Percentiles rank a stretch among this genome's conserved stretches.
phyloP scores from a whole-genome alignment of 768 basidiomycete species.

The Artomyces pyxidatus region DNA sequence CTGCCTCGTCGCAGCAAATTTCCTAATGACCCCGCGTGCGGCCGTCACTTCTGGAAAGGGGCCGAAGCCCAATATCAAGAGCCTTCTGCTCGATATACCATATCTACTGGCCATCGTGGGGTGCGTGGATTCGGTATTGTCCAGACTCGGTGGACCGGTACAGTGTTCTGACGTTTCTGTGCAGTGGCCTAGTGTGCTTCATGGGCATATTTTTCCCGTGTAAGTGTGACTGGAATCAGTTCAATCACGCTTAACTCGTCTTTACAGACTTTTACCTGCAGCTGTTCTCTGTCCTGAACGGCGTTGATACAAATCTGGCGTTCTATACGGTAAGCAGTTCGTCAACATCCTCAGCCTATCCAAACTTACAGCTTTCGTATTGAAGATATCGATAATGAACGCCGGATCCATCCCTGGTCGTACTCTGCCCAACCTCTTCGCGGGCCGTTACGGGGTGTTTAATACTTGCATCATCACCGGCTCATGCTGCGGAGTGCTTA shows the following conservation, averaged over 20 bases:
- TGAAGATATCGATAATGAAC: slow-evolving; percentile 45
- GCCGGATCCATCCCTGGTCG: background rate
- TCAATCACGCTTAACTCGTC: background rate
- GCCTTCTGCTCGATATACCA: slow-evolving; percentile 14
- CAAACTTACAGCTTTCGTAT: background rate
- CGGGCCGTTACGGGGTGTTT: slow-evolving; percentile 33
- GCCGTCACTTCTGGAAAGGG: background rate
- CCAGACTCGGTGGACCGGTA: too few species aligned
- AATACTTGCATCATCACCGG: slow-evolving; percentile 32
- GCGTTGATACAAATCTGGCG: slow-evolving; percentile 13
- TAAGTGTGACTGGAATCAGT: slow-evolving; percentile 1
- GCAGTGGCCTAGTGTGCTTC: slow-evolving; percentile 7
- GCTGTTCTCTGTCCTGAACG: slow-evolving; percentile 16
- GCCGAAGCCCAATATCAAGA: slow-evolving; percentile 1
- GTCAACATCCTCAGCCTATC: background rate
- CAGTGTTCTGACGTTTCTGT: too few species aligned
- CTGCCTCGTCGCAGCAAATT: slow-evolving; percentile 15
- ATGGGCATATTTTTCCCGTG: slow-evolving; percentile 19
- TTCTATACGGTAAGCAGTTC: slow-evolving; percentile 17
- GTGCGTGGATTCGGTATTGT: slow-evolving; percentile 4
- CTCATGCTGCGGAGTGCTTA: slow-evolving; percentile 27
- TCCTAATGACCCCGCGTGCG: slow-evolving; percentile 18
- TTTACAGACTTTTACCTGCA: slow-evolving; percentile 20
- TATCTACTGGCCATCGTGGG: slow-evolving; percentile 14
- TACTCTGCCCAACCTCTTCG: background rate